Percentiles rank a stretch among this genome's conserved stretches.
phyloP scores from a whole-genome alignment of 805 yeast species.

The Yamadazyma paraphyllophila region DNA sequence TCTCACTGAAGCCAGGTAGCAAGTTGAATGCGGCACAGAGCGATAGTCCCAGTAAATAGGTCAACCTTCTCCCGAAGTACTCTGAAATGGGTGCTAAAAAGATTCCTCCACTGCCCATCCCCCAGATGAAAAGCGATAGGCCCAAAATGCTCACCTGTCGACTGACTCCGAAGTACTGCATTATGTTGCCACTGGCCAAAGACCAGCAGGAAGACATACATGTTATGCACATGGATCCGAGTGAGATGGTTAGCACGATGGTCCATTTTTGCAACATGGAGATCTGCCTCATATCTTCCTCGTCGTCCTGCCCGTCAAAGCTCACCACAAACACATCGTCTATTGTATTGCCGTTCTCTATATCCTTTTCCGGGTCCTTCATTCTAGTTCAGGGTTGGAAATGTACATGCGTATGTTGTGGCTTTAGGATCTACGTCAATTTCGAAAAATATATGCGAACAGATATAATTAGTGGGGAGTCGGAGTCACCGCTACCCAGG shows the following conservation, averaged over 20 bases:
- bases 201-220: constrained; percentile 31
- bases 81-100: constrained; percentile 61
- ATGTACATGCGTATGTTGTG: no score
- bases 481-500: no score
- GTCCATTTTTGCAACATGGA: constrained; percentile 25
- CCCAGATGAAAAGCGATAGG: constrained; percentile 26
- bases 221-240: constrained; percentile 25
- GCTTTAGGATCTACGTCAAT: no score
- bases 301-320: constrained; percentile 25
- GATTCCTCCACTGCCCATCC: constrained; percentile 29
- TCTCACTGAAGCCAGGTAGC: constrained; percentile 24
- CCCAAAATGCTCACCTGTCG: constrained; percentile 27
- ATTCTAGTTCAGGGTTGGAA: no score
- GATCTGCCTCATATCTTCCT: constrained; percentile 23
- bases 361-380: background rate
- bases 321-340: constrained; percentile 14
- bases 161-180: constrained; percentile 21
- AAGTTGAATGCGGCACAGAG: constrained; percentile 22
- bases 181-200: constrained; percentile 21
- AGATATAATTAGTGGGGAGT: no score
- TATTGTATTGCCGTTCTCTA: background rate
- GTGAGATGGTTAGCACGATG: constrained; percentile 21
- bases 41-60: constrained; percentile 35
- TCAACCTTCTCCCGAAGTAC: constrained; percentile 56
- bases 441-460: no score